A percentile compares a stretch with the other conserved stretches of the same genome.
phyloP scores from a whole-genome alignment of 2,329 filamentous ascomycete species.

The Neobulgaria alba region DNA sequence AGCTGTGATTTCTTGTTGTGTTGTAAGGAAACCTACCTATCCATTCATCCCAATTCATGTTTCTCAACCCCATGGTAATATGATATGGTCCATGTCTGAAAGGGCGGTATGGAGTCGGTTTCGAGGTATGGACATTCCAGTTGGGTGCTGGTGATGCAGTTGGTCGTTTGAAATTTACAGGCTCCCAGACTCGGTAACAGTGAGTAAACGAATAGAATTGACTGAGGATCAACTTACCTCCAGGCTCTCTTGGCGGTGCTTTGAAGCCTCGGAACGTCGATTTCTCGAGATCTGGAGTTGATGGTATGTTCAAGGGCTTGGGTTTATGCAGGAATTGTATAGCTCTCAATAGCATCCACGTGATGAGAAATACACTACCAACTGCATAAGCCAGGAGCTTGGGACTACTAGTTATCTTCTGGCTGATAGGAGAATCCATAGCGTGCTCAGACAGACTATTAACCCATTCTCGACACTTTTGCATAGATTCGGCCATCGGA shows the following conservation, averaged over 20 bases:
- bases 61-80: conserved; percentile 29
- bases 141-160: conserved; percentile 20
- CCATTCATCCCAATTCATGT: conserved; percentile 30
- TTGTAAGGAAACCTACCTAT: conserved; percentile 21
- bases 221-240: conserved; percentile 19
- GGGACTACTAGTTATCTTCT: not conserved
- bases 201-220: conserved; percentile 3
- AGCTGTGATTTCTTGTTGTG: conserved; percentile 8
- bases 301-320: not conserved
- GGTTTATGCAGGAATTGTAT: not conserved
- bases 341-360: not conserved
- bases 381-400: not conserved
- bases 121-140: conserved; percentile 27
- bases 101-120: conserved; percentile 28
- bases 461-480: not conserved
- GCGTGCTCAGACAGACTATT: not conserved
- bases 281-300: not conserved
- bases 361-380: not conserved
- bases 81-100: conserved; percentile 28
- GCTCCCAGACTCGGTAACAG: conserved; percentile 24
- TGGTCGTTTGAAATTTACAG: conserved; percentile 26
- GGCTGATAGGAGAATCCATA: not conserved
- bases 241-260: conserved; percentile 23
- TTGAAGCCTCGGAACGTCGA: conserved; percentile 8
- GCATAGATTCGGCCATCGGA: not conserved